phyloP scores from a whole-genome alignment of 2,329 filamentous ascomycete genomes.

The Rhynchosporium graminicola region DNA sequence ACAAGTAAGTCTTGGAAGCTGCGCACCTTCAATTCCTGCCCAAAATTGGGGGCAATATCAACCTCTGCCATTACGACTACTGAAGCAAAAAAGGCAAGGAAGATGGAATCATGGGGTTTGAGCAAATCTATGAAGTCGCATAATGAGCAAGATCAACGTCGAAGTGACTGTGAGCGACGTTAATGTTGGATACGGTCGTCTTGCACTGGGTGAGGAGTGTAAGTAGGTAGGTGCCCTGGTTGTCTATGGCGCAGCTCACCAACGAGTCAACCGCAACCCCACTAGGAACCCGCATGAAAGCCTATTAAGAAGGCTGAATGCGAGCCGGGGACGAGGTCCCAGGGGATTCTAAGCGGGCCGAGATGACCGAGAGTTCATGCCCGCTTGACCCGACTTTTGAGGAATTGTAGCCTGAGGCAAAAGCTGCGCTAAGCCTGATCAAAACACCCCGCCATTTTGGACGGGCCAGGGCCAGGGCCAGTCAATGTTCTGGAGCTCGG shows the following conservation, averaged over 20 bases:
- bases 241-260: slow-evolving; percentile 22
- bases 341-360: background rate
- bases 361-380: slow-evolving; percentile 1
- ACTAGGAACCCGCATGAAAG: slow-evolving; percentile 20
- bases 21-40: slow-evolving; percentile 86
- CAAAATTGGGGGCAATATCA: slow-evolving; percentile 83
- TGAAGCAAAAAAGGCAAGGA: slow-evolving; percentile 13
- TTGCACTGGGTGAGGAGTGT: no score
- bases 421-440: background rate
- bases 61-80: slow-evolving; percentile 69
- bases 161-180: background rate
- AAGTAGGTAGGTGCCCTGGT: background rate
- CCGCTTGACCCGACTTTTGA: background rate
- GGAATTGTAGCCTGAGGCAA: background rate
- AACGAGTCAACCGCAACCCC: slow-evolving; percentile 6
- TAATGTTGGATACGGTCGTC: no score
- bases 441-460: slow-evolving; percentile 3
- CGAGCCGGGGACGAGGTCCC: background rate
- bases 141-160: background rate
- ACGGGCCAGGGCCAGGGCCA: background rate
- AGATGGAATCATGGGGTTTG: slow-evolving; percentile 29
- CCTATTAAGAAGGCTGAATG: slow-evolving; percentile 12
- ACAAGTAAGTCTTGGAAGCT: slow-evolving; percentile 18
- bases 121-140: slow-evolving; percentile 23
- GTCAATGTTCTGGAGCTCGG: slow-evolving; percentile 4